Percentiles rank a stretch among this genome's conserved stretches.
Evolutionary conservation across 345 rosid genomes (phyloP).

Genomic region (Iberis pinnata): DNA sequence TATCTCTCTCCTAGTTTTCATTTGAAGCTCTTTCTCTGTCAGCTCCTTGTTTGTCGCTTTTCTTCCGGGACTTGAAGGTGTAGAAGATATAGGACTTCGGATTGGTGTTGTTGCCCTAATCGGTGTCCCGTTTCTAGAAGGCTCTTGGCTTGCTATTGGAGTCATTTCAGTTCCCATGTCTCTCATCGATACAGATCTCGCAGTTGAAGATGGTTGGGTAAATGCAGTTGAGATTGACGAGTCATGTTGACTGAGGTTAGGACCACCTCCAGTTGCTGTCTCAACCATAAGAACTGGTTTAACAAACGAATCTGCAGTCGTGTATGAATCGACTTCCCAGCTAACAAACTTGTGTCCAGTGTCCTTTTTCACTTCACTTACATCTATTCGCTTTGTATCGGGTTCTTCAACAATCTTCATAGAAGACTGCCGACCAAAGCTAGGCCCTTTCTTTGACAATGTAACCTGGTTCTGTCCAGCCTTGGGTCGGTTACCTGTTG

Average conservation of each 20-base stretch:
- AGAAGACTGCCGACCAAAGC: too few species aligned
- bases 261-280: too few species aligned
- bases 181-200: conserved; percentile 88
- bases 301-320: too few species aligned
- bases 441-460: conserved; percentile 44
- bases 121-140: conserved; percentile 85
- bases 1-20: conserved; percentile 80
- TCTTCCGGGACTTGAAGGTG: conserved; percentile 62
- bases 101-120: conserved; percentile 71
- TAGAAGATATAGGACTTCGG: conserved; percentile 71
- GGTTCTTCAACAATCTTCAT: too few species aligned
- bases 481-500: too few species aligned
- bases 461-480: conserved; percentile 48
- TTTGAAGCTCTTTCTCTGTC: conserved; percentile 60
- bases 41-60: conserved; percentile 34
- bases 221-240: too few species aligned
- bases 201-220: too few species aligned
- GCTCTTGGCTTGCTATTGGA: conserved; percentile 89
- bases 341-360: too few species aligned
- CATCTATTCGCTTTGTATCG: too few species aligned
- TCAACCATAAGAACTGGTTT: too few species aligned
- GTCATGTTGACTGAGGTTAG: background rate
- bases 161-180: conserved; percentile 99
- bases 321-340: too few species aligned
- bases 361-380: too few species aligned